Evolutionary conservation across 208 protist species (phyloP).

Genomic region (Wallacemonas sp.): DNA sequence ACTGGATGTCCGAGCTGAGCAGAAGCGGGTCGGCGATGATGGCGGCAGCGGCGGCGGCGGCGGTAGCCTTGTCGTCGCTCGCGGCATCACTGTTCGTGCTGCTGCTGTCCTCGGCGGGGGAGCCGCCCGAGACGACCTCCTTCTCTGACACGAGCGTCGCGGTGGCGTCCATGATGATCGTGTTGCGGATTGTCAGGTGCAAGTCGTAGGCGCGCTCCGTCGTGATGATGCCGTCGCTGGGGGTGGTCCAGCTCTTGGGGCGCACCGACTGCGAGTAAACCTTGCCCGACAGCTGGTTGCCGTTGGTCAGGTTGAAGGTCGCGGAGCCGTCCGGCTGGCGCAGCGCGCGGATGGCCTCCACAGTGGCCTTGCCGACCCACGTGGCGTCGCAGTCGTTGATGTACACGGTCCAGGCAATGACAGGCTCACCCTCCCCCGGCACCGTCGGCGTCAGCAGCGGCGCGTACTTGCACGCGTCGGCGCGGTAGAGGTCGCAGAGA

Average conservation of each 20-base stretch:
- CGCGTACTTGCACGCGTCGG: slow-evolving; percentile 79
- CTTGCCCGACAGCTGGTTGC: slow-evolving; percentile 55
- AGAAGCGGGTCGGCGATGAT: slow-evolving; percentile 9
- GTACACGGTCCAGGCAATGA: slow-evolving; percentile 78
- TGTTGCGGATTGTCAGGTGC: slow-evolving; percentile 57
- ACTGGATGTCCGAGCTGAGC: slow-evolving; percentile 60
- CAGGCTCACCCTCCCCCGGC: slow-evolving; percentile 19
- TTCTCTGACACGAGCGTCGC: background rate
- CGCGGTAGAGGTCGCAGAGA: slow-evolving; percentile 78
- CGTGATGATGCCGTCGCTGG: slow-evolving; percentile 49
- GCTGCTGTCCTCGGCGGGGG: background rate
- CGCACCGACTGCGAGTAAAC: slow-evolving; percentile 83
- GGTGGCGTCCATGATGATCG: slow-evolving; percentile 48
- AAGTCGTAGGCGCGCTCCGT: slow-evolving; percentile 46
- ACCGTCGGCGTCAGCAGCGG: slow-evolving; percentile 74
- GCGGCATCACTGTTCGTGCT: slow-evolving; percentile 5
- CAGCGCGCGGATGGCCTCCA: slow-evolving; percentile 67
- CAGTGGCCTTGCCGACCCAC: slow-evolving; percentile 77
- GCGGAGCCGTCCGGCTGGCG: slow-evolving; percentile 55
- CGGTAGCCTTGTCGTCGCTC: background rate
- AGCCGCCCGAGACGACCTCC: background rate
- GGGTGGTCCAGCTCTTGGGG: slow-evolving; percentile 54
- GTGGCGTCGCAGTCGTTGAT: slow-evolving; percentile 87
- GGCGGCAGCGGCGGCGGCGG: slow-evolving; percentile 5
- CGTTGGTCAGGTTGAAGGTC: slow-evolving; percentile 60